Evolutionary conservation across 345 rosid species (phyloP).

Genomic region (Lepidium africanum): DNA sequence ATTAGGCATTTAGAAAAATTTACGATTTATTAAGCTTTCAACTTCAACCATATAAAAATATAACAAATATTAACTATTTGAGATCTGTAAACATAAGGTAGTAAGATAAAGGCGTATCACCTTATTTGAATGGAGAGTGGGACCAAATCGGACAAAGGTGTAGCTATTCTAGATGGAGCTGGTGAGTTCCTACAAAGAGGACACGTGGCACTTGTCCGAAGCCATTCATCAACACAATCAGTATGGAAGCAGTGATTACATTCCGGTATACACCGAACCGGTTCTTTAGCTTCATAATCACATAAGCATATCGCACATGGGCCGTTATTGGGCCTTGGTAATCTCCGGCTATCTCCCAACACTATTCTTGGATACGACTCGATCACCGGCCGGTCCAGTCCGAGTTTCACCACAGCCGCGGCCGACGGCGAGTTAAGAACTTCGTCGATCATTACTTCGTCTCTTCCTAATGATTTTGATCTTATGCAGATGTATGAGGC

Average conservation of each 20-base stretch:
- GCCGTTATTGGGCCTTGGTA: slow-evolving; percentile 53
- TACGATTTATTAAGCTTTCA: neutral
- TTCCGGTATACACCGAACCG: slow-evolving; percentile 50
- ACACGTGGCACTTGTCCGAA: slow-evolving; percentile 56
- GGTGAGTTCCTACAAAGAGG: slow-evolving; percentile 72
- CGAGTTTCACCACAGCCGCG: slow-evolving; percentile 27
- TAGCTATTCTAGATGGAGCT: slow-evolving; percentile 34
- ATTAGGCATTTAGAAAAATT: neutral
- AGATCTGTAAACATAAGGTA: neutral
- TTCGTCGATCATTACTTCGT: neutral
- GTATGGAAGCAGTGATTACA: slow-evolving; percentile 74
- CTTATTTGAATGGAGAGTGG: slow-evolving; percentile 42
- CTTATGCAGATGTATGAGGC: slow-evolving; percentile 61
- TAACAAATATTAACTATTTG: neutral
- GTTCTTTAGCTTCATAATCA: slow-evolving; percentile 47
- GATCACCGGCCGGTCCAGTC: slow-evolving; percentile 34
- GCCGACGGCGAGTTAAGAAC: neutral
- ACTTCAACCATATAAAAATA: neutral
- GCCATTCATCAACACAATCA: slow-evolving; percentile 69
- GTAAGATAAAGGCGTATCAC: slow-evolving; percentile 24
- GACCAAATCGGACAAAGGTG: slow-evolving; percentile 57
- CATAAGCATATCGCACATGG: slow-evolving; percentile 61
- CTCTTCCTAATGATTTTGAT: slow-evolving; percentile 29
- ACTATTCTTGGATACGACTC: slow-evolving; percentile 52
- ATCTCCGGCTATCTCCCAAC: slow-evolving; percentile 51